Percentiles rank a stretch among this genome's conserved stretches.
phyloP scores from a whole-genome alignment of 1,284 basidiomycete species.

The Cutaneotrichosporon dermatis region DNA sequence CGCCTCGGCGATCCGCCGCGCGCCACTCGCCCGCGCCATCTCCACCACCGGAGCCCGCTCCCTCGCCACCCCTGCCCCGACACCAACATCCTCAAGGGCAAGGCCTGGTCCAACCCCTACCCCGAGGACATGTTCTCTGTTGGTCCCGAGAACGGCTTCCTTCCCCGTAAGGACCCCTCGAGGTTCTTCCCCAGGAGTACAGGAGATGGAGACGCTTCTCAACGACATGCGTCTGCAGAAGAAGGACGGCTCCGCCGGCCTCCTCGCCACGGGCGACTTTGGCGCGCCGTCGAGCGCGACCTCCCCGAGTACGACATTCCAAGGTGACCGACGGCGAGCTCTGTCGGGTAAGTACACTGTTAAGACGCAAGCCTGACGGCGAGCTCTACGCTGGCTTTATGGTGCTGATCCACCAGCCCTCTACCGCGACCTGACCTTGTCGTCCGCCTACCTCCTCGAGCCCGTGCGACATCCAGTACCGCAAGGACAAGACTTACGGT shows the following conservation, averaged over 20 bases:
- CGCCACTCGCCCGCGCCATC: slow-evolving; percentile 1
- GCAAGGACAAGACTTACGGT: slow-evolving; percentile 18
- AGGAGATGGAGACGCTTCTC: slow-evolving; percentile 18
- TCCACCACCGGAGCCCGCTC: neutral
- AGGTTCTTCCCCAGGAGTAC: slow-evolving; percentile 17
- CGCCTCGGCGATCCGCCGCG: neutral
- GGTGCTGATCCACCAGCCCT: slow-evolving; percentile 12
- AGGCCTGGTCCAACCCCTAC: slow-evolving; percentile 17
- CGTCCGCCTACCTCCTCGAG: slow-evolving; percentile 20
- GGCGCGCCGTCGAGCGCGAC: slow-evolving; percentile 15
- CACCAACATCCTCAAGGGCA: neutral
- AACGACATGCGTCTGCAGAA: slow-evolving; percentile 18
- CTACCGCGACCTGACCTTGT: slow-evolving; percentile 23
- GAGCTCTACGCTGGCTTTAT: neutral
- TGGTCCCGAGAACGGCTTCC: slow-evolving; percentile 18
- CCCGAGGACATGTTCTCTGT: slow-evolving; percentile 16
- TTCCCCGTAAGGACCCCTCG: slow-evolving; percentile 16
- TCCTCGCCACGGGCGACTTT: slow-evolving; percentile 18
- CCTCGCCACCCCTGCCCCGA: slow-evolving; percentile 5
- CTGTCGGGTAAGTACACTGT: slow-evolving; percentile 9
- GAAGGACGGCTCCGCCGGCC: slow-evolving; percentile 13
- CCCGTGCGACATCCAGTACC: slow-evolving; percentile 21
- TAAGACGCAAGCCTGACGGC: neutral
- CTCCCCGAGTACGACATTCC: slow-evolving; percentile 19
- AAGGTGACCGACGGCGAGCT: slow-evolving; percentile 15